Evolutionary conservation across 169 alveolate genomes (phyloP).

Genomic region (Eimeria zaria): DNA sequence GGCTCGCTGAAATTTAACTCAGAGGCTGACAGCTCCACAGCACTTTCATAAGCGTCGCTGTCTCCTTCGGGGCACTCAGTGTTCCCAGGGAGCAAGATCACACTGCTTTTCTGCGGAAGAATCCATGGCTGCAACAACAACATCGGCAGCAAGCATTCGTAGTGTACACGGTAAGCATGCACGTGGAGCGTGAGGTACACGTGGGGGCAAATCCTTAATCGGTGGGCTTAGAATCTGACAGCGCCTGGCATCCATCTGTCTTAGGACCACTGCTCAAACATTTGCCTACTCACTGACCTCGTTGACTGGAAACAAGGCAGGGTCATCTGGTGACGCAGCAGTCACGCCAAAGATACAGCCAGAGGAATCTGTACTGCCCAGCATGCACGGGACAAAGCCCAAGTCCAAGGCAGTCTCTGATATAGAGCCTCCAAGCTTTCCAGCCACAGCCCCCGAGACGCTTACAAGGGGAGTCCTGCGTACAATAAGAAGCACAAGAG

Average conservation of each 20-base stretch:
- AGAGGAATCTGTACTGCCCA: background rate
- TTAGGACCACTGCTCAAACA: background rate
- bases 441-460: constrained; percentile 33
- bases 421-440: constrained; percentile 32
- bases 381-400: constrained; percentile 74
- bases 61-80: constrained; percentile 46
- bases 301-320: constrained; percentile 15
- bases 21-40: background rate
- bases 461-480: constrained; percentile 55
- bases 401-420: constrained; percentile 11
- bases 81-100: constrained; percentile 65
- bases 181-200: background rate
- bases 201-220: background rate
- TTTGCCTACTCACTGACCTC: constrained; percentile 29
- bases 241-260: background rate
- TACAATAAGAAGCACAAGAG: background rate
- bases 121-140: constrained; percentile 54
- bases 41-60: background rate
- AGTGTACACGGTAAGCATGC: background rate
- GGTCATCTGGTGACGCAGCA: background rate
- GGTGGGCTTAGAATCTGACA: background rate
- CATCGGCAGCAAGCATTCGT: background rate
- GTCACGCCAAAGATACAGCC: constrained; percentile 53
- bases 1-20: background rate
- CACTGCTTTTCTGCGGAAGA: constrained; percentile 11